Conservation (phyloP, 192 early-diverging fungal genomes). For the Phlyctochytrium planicorne region DNA sequence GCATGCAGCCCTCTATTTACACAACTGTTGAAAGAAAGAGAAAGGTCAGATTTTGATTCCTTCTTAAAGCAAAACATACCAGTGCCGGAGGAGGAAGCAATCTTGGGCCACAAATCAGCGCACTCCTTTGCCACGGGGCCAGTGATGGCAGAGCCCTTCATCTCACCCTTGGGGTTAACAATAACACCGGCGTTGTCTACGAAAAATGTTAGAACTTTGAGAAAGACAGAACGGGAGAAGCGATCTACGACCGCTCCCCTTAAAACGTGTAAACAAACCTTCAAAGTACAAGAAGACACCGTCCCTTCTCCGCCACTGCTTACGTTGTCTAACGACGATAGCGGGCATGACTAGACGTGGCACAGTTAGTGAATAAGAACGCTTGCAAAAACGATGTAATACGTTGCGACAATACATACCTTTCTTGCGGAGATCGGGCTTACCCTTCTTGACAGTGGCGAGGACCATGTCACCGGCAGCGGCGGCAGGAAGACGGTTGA, state of each 20-base stretch:
- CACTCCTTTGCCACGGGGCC: slow-evolving; percentile 99
- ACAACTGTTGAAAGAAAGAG: no score
- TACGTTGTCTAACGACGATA: slow-evolving; percentile 98
- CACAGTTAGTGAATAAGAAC: slow-evolving; percentile 2
- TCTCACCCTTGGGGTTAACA: slow-evolving; percentile 99
- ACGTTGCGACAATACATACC: slow-evolving; percentile 51
- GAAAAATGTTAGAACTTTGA: no score
- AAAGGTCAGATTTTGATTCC: no score
- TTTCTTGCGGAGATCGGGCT: slow-evolving; percentile 99
- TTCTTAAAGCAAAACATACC: no score
- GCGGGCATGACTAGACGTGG: slow-evolving; percentile 85
- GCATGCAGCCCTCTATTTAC: no score
- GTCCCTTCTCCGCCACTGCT: slow-evolving; percentile 98
- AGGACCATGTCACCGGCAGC: slow-evolving; percentile 99
- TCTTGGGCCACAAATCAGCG: slow-evolving; percentile 99
- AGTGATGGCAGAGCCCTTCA: slow-evolving; percentile 99
- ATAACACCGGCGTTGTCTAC: slow-evolving; percentile 99
- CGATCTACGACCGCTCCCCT: background rate
- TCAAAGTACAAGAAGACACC: slow-evolving; percentile 99
- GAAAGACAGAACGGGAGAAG: no score
- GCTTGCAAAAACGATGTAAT: background rate
- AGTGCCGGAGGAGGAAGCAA: slow-evolving; percentile 71
- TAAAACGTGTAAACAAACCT: no score
- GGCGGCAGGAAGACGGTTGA: slow-evolving; percentile 97
- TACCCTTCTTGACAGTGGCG: slow-evolving; percentile 99